These are phyloP conservation scores for Onygenales sp. DNA, from an alignment of 2,329 filamentous ascomycete species.

Conservation along the genomic window DNA sequence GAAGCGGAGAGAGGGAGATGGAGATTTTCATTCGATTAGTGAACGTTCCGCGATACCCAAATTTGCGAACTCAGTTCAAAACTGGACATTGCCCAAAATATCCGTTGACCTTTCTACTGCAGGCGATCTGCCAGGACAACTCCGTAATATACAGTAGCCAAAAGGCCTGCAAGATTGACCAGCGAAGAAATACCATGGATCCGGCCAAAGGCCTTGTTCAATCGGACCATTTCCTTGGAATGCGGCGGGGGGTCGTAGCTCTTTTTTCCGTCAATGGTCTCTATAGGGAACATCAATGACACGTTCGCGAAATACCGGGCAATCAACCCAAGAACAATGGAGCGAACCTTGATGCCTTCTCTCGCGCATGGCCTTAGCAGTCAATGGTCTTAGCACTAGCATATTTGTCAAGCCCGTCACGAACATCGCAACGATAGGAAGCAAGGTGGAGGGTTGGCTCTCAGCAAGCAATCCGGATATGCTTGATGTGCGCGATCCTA, in stretches of 20 bases:
- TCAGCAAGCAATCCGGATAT: conserved; percentile 50
- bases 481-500: conserved; percentile 31
- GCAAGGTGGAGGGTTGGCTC: conserved; percentile 53
- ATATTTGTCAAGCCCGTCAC: conserved; percentile 63
- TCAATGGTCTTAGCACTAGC: conserved; percentile 62
- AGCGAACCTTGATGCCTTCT: conserved; percentile 67
- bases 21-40: too few species aligned
- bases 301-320: background rate
- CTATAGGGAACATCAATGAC: conserved; percentile 27
- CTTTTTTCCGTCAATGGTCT: conserved; percentile 82
- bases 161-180: conserved; percentile 63
- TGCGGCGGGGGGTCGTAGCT: conserved; percentile 71
- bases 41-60: too few species aligned
- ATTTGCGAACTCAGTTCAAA: too few species aligned
- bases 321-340: background rate
- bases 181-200: conserved; percentile 75
- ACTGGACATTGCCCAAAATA: too few species aligned
- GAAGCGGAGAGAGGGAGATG: too few species aligned
- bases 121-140: conserved; percentile 59
- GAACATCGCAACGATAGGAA: conserved; percentile 61
- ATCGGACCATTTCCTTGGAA: conserved; percentile 68
- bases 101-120: conserved; percentile 25
- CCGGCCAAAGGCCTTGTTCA: conserved; percentile 70
- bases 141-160: conserved; percentile 68
- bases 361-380: conserved; percentile 63